phyloP scores from a whole-genome alignment of 306 rosid species.

The Cicer arietinum region DNA sequence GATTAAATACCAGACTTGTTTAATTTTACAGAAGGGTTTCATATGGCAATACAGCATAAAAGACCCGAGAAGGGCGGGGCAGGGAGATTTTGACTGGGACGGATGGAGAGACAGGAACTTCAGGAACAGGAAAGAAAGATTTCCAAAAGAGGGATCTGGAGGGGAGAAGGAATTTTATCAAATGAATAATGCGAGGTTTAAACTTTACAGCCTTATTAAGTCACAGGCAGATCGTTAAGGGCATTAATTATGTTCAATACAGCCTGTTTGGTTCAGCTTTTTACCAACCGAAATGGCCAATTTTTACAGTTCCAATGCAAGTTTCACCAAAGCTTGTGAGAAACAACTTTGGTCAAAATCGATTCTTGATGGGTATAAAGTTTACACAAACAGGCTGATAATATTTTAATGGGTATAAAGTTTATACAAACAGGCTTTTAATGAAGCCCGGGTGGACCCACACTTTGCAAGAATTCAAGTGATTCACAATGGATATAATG shows the following conservation, averaged over 20 bases:
- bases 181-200: not conserved
- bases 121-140: not conserved
- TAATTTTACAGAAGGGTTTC: conserved; percentile 13
- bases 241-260: not conserved
- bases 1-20: conserved; percentile 20
- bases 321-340: conserved; percentile 22
- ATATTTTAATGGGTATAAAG: conserved; percentile 20
- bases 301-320: not conserved
- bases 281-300: not conserved
- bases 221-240: conserved; percentile 10
- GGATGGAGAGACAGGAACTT: not conserved
- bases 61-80: not conserved
- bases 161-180: not conserved
- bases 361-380: not conserved
- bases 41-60: conserved; percentile 9
- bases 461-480: not conserved
- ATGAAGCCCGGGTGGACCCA: not conserved
- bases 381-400: not conserved
- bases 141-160: conserved; percentile 2
- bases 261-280: conserved; percentile 13
- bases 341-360: not conserved
- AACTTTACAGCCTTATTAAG: conserved; percentile 21
- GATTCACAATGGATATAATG: not conserved
- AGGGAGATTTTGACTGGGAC: not conserved
- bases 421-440: not conserved